phyloP scores from a whole-genome alignment of 2,329 filamentous ascomycete species.

The Penicillium nordicum region DNA sequence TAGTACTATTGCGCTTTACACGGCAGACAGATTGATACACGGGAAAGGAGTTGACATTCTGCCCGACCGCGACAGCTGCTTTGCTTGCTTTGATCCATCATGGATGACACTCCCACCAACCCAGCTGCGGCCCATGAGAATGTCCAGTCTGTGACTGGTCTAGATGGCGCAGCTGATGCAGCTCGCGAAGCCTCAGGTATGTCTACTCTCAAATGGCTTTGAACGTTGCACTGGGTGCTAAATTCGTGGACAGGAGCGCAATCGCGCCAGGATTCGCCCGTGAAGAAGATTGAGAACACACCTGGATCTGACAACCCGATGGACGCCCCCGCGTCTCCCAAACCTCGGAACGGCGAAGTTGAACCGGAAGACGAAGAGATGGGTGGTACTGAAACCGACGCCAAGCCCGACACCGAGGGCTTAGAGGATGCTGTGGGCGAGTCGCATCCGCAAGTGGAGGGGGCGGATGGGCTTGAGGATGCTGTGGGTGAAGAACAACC shows the following conservation, averaged over 20 bases:
- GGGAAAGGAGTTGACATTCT: slow-evolving; percentile 31
- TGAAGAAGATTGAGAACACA: slow-evolving; percentile 28
- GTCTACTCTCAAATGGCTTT: slow-evolving; percentile 14
- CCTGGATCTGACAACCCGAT: slow-evolving; percentile 60
- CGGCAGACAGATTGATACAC: slow-evolving; percentile 18
- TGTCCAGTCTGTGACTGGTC: slow-evolving; percentile 22
- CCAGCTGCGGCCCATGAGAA: slow-evolving; percentile 29
- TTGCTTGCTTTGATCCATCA: slow-evolving; percentile 29
- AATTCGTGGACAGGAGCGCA: slow-evolving; percentile 28
- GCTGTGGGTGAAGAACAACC: slow-evolving; percentile 51
- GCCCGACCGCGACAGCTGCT: slow-evolving; percentile 30
- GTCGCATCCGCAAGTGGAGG: slow-evolving; percentile 45
- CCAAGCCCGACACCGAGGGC: slow-evolving; percentile 46
- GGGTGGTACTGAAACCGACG: slow-evolving; percentile 58
- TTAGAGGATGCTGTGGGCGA: slow-evolving; percentile 48
- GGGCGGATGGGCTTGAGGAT: slow-evolving; percentile 28
- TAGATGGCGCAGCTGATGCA: slow-evolving; percentile 30
- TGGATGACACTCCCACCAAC: slow-evolving; percentile 37
- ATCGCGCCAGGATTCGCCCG: slow-evolving; percentile 32
- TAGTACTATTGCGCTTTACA: slow-evolving; percentile 13
- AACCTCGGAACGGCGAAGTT: slow-evolving; percentile 57
- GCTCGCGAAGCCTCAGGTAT: slow-evolving; percentile 33
- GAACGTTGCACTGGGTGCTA: slow-evolving; percentile 18
- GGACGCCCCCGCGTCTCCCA: slow-evolving; percentile 64
- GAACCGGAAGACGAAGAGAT: slow-evolving; percentile 73